Conservation (phyloP, 805 yeast species). For the Peterozyma toletana region DNA sequence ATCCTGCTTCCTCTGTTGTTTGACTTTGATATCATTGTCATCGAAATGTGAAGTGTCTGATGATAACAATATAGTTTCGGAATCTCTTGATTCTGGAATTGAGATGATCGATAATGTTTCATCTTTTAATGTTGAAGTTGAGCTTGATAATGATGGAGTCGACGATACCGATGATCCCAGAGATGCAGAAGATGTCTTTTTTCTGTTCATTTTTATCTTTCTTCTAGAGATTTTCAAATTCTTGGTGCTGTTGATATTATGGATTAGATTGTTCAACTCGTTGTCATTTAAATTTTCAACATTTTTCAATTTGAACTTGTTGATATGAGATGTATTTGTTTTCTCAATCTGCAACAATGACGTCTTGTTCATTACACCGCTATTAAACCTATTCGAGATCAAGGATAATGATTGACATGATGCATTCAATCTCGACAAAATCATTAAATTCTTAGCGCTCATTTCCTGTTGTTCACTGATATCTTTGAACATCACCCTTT, state of each 20-base stretch:
- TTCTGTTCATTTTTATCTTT: slow-evolving; percentile 2
- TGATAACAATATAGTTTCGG: too few relatives aligned
- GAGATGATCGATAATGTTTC: too few relatives aligned
- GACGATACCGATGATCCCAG: too few relatives aligned
- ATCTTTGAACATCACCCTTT: slow-evolving; percentile 35
- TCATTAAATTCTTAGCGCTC: slow-evolving; percentile 9
- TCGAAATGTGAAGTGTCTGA: too few relatives aligned
- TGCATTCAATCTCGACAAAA: slow-evolving; percentile 6
- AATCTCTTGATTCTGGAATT: too few relatives aligned
- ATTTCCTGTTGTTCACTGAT: slow-evolving; percentile 32
- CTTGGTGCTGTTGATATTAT: slow-evolving; percentile 1
- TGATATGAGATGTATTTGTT: slow-evolving; percentile 1
- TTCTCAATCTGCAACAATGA: slow-evolving; percentile 5
- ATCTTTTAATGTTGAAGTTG: too few relatives aligned
- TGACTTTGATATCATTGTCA: too few relatives aligned
- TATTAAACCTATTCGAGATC: slow-evolving; percentile 1
- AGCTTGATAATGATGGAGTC: too few relatives aligned
- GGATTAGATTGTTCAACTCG: slow-evolving; percentile 4
- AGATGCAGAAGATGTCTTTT: too few relatives aligned
- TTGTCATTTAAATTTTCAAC: slow-evolving; percentile 3
- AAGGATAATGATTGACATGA: slow-evolving; percentile 8
- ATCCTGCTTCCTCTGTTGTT: too few relatives aligned
- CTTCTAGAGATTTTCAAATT: slow-evolving; percentile 8
- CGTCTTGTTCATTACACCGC: slow-evolving; percentile 8
- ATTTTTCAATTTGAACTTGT: slow-evolving; percentile 4